These are phyloP conservation scores for Omphalotus guepiniiformis DNA, from an alignment of 768 basidiomycete genomes.

Conservation along the genomic window DNA sequence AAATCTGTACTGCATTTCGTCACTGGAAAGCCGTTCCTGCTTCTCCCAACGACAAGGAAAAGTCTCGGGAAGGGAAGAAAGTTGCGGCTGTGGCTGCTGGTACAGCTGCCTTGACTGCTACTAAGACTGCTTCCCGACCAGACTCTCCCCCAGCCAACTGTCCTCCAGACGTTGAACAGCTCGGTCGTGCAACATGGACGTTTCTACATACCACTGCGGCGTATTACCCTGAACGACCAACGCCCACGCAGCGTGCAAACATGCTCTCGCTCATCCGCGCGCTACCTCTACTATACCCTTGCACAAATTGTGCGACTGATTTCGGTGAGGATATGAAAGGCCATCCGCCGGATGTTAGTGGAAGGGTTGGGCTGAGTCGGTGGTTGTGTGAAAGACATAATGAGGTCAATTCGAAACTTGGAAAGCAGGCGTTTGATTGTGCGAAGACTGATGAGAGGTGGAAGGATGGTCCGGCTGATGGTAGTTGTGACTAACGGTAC, in stretches of 20 bases:
- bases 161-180: constrained; percentile 85
- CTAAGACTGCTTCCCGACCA: constrained; percentile 13
- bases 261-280: constrained; percentile 81
- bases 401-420: constrained; percentile 82
- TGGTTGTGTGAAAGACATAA: constrained; percentile 96
- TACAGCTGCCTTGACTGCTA: constrained; percentile 19
- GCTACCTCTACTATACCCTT: constrained; percentile 84
- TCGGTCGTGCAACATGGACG: constrained; percentile 93
- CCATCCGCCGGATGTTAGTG: constrained; percentile 76
- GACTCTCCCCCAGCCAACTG: constrained; percentile 57
- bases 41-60: constrained; percentile 11
- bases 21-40: constrained; percentile 53
- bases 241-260: constrained; percentile 67
- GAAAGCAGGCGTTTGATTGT: constrained; percentile 84
- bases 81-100: constrained; percentile 28
- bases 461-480: constrained; percentile 87
- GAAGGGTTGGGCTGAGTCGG: constrained; percentile 58
- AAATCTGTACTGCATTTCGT: constrained; percentile 81
- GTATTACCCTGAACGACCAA: constrained; percentile 87
- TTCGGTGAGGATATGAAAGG: constrained; percentile 65
- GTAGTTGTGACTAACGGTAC: constrained; percentile 86
- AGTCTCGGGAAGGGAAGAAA: constrained; percentile 16
- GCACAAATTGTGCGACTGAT: constrained; percentile 79
- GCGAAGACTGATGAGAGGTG: constrained; percentile 80
- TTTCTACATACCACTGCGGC: constrained; percentile 95